Base-by-base conservation (phyloP, 352 stramenopile species). In the Globisporangium paddicum region DNA sequence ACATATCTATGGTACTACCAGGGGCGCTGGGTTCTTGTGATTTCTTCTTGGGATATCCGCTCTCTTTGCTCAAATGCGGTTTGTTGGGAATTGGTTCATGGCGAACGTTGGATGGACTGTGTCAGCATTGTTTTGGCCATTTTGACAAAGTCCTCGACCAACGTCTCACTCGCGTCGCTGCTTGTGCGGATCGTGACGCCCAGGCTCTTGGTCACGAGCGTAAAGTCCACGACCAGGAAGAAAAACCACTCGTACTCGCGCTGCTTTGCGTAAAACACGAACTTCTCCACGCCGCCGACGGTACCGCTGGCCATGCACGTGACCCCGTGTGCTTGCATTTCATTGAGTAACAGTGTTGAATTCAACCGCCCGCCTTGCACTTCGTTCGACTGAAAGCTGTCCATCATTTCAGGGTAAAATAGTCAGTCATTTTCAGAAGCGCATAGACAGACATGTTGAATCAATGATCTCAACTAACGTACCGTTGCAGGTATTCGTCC, bases 181-280 rank as follows among this genome's bases (percentile, higher is more conserved):
- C 69, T 82, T 19, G 75, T 68, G 45, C 75, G 75, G 19, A 85
- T 50, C 18, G 73, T 75, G 60, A 89, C 63, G 26, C 63, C 55
- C 21, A 79, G 41, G 6, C 55, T 81, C 14, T 60, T 65, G 10
- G 69, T 79, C 9, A 65, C 71, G 25, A 73, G 21, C 32, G 71
- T 73, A 47, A 87, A 48, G 62, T 86, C 75, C 16, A 90, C 46
- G 0, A 77, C 72, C 16, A 75, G 54, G 38, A 89, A 73, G 59
- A 87, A 89, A 53, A 74, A 87, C 68, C 73, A 85, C 30, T 46
- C 60, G 9, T 50, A 60, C 10, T 62, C 62, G 4, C 50, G 68
- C 48, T 88, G 77, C 62, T 91, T 86, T n/a, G 67, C 68, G 54
- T 90, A 91, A 38, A 90, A 83, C 19, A 91, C 76, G 54, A 77